These are phyloP conservation scores for Ustilaginoidea virens DNA, from an alignment of 2,329 filamentous ascomycete genomes.

Conservation along the genomic window DNA sequence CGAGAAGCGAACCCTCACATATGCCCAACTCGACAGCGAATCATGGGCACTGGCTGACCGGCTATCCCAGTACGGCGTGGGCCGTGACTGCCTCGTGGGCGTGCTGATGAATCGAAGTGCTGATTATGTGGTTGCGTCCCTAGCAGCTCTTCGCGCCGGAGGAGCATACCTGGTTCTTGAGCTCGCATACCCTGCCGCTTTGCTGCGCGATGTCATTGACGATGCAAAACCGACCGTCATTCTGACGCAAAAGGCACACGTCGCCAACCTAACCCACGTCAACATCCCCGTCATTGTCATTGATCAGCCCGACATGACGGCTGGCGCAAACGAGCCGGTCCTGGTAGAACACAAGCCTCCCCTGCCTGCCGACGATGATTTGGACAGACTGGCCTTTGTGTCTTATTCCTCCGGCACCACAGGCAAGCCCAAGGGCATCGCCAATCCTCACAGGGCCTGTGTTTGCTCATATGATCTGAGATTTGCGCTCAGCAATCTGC, in stretches of 20 bases:
- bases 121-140: constrained; percentile 63
- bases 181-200: constrained; percentile 58
- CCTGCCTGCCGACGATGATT: constrained; percentile 47
- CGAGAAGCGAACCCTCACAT: constrained; percentile 50
- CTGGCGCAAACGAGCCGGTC: constrained; percentile 9
- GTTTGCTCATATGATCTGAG: constrained; percentile 60
- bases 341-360: constrained; percentile 26
- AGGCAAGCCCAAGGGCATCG: constrained; percentile 68
- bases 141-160: constrained; percentile 63
- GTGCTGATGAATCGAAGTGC: constrained; percentile 62
- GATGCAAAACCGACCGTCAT: constrained; percentile 59
- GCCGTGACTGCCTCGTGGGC: constrained; percentile 59
- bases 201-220: constrained; percentile 61
- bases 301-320: constrained; percentile 27
- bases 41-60: constrained; percentile 48
- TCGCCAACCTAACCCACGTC: constrained; percentile 43
- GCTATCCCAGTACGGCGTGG: constrained; percentile 52
- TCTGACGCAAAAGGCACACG: constrained; percentile 50
- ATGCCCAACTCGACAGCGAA: constrained; percentile 53
- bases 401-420: constrained; percentile 69
- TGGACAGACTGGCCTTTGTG: constrained; percentile 65
- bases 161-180: constrained; percentile 71
- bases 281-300: constrained; percentile 49
- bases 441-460: constrained; percentile 60
- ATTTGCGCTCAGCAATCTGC: constrained; percentile 53